Conservation (phyloP, 2,329 filamentous ascomycete genomes). For the Pezicula rhizophila region DNA sequence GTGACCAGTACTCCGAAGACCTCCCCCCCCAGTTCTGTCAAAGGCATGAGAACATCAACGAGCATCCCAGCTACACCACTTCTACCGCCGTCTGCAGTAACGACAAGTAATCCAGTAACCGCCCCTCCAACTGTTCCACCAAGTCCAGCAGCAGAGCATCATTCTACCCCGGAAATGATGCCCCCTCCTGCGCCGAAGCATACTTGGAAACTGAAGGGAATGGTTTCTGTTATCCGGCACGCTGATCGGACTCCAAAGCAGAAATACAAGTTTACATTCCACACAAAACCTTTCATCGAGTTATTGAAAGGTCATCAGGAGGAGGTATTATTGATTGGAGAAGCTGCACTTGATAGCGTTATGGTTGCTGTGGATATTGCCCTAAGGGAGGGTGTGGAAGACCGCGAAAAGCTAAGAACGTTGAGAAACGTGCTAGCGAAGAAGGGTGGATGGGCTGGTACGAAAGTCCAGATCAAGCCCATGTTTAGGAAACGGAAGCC, state of each 20-base stretch:
- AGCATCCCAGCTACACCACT: conserved; percentile 17
- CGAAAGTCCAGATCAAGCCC: conserved; percentile 97
- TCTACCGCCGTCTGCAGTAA: conserved; percentile 20
- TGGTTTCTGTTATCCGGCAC: conserved; percentile 93
- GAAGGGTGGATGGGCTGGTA: conserved; percentile 90
- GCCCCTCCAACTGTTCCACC: conserved; percentile 16
- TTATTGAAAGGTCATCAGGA: conserved; percentile 92
- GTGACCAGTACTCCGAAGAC: conserved; percentile 19
- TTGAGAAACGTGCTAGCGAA: conserved; percentile 83
- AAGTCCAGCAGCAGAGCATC: conserved; percentile 10
- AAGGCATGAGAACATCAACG: conserved; percentile 12
- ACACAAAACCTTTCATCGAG: conserved; percentile 92
- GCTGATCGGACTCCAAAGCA: conserved; percentile 97
- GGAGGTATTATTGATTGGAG: conserved; percentile 89
- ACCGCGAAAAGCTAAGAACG: conserved; percentile 76
- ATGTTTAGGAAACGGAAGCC: conserved; percentile 91
- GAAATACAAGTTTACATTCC: conserved; percentile 99
- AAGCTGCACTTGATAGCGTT: conserved; percentile 82
- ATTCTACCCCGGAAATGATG: conserved; percentile 13
- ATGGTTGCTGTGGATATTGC: conserved; percentile 81
- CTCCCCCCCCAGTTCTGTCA: conserved; percentile 21
- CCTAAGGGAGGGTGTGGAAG: conserved; percentile 73
- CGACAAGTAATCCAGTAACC: conserved; percentile 12
- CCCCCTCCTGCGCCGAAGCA: conserved; percentile 70
- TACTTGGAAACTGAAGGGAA: conserved; percentile 96